Evolutionary conservation across 1,284 basidiomycete genomes (phyloP).

Genomic region (Rhodotorula mucilaginosa): DNA sequence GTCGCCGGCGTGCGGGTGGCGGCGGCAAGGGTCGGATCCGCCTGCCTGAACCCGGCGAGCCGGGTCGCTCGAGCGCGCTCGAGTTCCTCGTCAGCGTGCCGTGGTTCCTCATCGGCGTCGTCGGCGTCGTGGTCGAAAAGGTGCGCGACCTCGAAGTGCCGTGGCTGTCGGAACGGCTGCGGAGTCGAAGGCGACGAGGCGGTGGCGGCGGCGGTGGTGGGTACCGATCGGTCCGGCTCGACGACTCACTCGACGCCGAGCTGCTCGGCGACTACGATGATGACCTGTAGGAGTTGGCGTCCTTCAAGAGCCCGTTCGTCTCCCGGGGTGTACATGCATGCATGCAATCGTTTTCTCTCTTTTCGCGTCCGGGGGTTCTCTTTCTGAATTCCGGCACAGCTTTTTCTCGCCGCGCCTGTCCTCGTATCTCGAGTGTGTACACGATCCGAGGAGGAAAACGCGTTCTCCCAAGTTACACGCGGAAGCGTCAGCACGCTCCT

Average conservation of each 20-base stretch:
- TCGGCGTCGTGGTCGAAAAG: conserved; percentile 19
- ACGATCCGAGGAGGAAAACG: too few relatives aligned
- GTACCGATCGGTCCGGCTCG: conserved; percentile 24
- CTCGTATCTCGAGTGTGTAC: too few relatives aligned
- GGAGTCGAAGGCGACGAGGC: conserved; percentile 10
- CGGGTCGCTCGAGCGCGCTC: conserved; percentile 15
- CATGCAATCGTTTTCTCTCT: neutral
- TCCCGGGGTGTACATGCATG: neutral
- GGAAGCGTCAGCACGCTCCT: neutral
- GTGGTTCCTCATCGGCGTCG: conserved; percentile 34
- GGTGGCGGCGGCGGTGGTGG: neutral
- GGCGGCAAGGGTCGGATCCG: conserved; percentile 30
- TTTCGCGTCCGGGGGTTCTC: too few relatives aligned
- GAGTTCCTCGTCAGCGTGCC: conserved; percentile 32
- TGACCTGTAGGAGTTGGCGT: neutral
- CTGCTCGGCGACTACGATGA: conserved; percentile 21
- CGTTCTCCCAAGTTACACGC: neutral
- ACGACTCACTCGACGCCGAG: conserved; percentile 30
- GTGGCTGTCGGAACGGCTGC: conserved; percentile 17
- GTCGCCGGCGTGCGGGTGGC: conserved; percentile 52
- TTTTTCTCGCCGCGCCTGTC: too few relatives aligned
- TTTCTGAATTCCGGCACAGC: too few relatives aligned
- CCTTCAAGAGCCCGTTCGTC: neutral
- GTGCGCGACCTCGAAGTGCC: conserved; percentile 28
- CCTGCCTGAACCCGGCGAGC: conserved; percentile 36